phyloP scores from a whole-genome alignment of 2,329 filamentous ascomycete species.

The Ascochyta viciae-villosae region DNA sequence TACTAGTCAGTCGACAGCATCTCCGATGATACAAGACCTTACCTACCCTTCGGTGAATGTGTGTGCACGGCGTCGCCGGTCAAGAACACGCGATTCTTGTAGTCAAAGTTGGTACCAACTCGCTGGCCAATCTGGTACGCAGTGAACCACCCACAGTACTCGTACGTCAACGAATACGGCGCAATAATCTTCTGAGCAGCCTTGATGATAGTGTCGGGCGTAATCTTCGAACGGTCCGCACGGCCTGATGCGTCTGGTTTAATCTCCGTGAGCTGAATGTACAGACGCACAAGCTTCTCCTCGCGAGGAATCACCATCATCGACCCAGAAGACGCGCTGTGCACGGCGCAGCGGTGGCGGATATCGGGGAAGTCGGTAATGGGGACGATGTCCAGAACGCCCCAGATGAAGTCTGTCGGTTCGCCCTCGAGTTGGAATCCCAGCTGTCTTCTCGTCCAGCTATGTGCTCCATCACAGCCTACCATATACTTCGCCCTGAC shows the following conservation, averaged over 20 bases:
- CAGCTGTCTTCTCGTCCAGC: constrained; percentile 67
- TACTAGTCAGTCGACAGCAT: too few species aligned
- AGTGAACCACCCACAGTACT: constrained; percentile 72
- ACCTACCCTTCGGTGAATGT: constrained; percentile 66
- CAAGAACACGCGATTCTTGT: constrained; percentile 68
- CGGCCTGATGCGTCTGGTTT: constrained; percentile 54
- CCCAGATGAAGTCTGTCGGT: constrained; percentile 62
- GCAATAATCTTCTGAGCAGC: constrained; percentile 69
- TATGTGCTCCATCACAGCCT: constrained; percentile 73
- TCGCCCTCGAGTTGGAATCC: constrained; percentile 65
- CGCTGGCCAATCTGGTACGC: constrained; percentile 73
- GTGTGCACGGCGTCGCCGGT: constrained; percentile 71
- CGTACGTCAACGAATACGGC: constrained; percentile 71
- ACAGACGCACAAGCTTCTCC: constrained; percentile 67
- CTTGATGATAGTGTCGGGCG: constrained; percentile 66
- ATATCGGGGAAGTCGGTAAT: constrained; percentile 68
- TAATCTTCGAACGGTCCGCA: constrained; percentile 68
- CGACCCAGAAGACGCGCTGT: constrained; percentile 62
- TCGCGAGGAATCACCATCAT: constrained; percentile 72
- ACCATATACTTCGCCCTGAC: constrained; percentile 69
- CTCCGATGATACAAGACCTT: constrained; percentile 45
- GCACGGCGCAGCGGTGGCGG: constrained; percentile 64
- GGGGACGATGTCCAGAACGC: constrained; percentile 61
- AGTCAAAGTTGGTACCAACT: constrained; percentile 64
- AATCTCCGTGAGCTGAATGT: constrained; percentile 66